Percentiles rank a stretch among this genome's conserved stretches.
These are phyloP conservation scores for Eucalyptus decipiens DNA, from an alignment of 345 rosid genomes.

Conservation along the genomic window DNA sequence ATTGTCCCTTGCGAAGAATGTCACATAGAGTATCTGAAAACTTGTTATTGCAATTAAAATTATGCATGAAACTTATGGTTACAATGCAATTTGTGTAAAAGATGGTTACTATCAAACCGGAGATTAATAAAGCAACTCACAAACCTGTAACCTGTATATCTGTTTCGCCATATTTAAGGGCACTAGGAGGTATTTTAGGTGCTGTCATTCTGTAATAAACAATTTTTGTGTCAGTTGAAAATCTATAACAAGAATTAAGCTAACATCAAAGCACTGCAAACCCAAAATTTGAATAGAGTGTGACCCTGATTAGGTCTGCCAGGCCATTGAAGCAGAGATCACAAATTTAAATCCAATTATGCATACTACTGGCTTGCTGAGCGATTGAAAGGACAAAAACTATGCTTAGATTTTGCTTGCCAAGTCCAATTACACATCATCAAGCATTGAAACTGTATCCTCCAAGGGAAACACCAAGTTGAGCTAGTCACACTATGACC, in stretches of 20 bases:
- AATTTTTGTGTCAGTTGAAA: neutral
- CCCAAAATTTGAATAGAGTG: neutral
- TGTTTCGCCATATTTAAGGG: neutral
- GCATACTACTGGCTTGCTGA: neutral
- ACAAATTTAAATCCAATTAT: neutral
- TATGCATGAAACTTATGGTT: neutral
- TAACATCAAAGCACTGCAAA: neutral
- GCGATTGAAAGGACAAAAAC: neutral
- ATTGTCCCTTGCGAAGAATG: neutral
- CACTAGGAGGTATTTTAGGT: neutral
- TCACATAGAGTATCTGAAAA: neutral
- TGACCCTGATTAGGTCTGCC: neutral
- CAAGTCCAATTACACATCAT: neutral
- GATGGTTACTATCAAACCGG: neutral
- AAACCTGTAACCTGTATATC: conserved; percentile 63
- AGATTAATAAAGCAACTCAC: neutral
- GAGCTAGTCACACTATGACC: neutral
- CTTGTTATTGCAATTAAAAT: neutral
- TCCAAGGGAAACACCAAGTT: neutral
- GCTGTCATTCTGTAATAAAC: conserved; percentile 15
- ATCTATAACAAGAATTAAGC: neutral
- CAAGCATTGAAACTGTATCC: neutral
- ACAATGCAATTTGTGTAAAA: neutral
- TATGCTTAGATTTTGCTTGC: neutral
- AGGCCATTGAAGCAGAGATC: neutral